Conservation (phyloP, 257 asterid genomes). For the Ophiorrhiza pumila region DNA sequence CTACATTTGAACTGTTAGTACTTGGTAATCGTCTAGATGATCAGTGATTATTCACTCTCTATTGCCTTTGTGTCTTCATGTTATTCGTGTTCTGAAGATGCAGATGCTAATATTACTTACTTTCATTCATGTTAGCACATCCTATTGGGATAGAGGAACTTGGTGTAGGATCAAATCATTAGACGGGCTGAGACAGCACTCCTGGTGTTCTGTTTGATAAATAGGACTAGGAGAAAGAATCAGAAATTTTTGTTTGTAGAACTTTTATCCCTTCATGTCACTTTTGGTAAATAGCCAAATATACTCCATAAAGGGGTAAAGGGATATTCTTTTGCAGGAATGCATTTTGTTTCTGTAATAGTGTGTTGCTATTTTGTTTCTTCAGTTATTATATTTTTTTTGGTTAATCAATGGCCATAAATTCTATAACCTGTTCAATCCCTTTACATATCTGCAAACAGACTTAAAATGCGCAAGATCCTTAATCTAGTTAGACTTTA, state of each 20-base stretch:
- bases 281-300: not conserved
- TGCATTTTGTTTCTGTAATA: not conserved
- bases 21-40: not conserved
- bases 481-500: no score
- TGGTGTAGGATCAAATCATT: not conserved
- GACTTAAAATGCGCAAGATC: no score
- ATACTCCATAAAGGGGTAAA: not conserved
- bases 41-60: not conserved
- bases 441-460: no score
- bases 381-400: not conserved
- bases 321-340: slow-evolving; percentile 13
- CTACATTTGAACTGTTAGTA: not conserved
- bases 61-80: not conserved
- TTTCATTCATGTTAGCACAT: not conserved
- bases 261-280: slow-evolving; percentile 1
- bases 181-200: slow-evolving; percentile 3
- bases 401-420: not conserved
- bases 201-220: not conserved
- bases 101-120: not conserved
- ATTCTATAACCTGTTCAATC: not conserved
- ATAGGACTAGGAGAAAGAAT: not conserved
- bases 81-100: not conserved
- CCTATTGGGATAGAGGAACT: not conserved
- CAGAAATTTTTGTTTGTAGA: not conserved
- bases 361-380: not conserved